Evolutionary conservation across 2,329 filamentous ascomycete species (phyloP).

Genomic region (Monosporascus sp.): DNA sequence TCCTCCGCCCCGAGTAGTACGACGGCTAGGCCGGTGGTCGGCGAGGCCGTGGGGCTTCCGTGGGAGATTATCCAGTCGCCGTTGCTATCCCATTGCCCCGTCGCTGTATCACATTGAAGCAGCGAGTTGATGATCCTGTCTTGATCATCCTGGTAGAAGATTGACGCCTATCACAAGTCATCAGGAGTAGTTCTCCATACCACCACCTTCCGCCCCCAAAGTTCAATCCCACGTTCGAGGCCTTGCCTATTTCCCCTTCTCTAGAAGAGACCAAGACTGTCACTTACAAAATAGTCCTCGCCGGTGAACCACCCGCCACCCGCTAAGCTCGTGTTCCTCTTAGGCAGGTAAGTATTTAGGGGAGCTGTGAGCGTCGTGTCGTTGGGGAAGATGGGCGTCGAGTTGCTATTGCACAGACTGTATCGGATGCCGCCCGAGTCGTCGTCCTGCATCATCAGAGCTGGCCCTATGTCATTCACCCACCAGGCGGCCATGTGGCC

Average conservation of each 20-base stretch:
- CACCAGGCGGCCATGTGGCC: conserved; percentile 32
- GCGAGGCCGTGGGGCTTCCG: conserved; percentile 18
- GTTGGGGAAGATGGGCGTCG: conserved; percentile 28
- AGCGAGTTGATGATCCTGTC: conserved; percentile 28
- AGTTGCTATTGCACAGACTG: conserved; percentile 28
- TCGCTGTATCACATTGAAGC: conserved; percentile 29
- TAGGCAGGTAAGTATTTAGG: conserved; percentile 22
- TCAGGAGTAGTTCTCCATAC: conserved; percentile 7
- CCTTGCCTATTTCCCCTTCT: too few relatives aligned
- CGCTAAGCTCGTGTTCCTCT: conserved; percentile 28
- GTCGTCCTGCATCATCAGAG: conserved; percentile 31
- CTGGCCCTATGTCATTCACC: conserved; percentile 26
- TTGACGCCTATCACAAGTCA: conserved; percentile 26
- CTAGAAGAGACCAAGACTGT: background rate
- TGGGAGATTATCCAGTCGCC: conserved; percentile 28
- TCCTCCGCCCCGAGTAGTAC: conserved; percentile 26
- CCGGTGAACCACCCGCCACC: conserved; percentile 30
- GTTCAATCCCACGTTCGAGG: background rate
- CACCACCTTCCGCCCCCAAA: background rate
- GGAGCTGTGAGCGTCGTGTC: conserved; percentile 24
- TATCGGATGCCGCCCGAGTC: conserved; percentile 30
- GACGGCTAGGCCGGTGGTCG: conserved; percentile 25
- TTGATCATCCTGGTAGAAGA: conserved; percentile 28
- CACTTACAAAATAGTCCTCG: conserved; percentile 28
- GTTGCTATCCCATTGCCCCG: conserved; percentile 26